Evolutionary conservation across 1,284 basidiomycete genomes (phyloP).

Genomic region (Ganoderma sinense): DNA sequence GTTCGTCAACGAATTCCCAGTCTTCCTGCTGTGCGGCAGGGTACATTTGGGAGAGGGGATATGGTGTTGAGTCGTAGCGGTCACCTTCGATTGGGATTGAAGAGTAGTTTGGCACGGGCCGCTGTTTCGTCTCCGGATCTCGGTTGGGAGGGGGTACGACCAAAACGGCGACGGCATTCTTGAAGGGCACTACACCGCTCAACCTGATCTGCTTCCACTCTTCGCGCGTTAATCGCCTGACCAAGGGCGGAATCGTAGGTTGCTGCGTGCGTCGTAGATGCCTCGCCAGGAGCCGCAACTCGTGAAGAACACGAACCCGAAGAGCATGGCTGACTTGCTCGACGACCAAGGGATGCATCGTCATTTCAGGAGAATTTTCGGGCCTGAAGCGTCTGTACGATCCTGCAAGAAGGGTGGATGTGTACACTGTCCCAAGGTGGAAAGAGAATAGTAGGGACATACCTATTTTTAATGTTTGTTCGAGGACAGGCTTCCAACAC

Average conservation of each 20-base stretch:
- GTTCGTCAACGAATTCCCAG: conserved; percentile 3
- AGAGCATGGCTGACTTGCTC: conserved; percentile 69
- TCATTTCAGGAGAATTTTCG: neutral
- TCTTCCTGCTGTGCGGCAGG: conserved; percentile 34
- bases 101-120: conserved; percentile 51
- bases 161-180: conserved; percentile 66
- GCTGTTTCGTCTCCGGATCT: conserved; percentile 53
- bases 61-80: neutral
- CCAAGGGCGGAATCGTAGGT: conserved; percentile 42
- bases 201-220: conserved; percentile 63
- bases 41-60: conserved; percentile 27
- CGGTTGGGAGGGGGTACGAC: conserved; percentile 75
- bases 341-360: conserved; percentile 48
- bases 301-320: conserved; percentile 76
- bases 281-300: conserved; percentile 65
- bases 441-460: conserved; percentile 21
- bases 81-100: conserved; percentile 45
- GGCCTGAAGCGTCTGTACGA: conserved; percentile 21
- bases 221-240: conserved; percentile 67
- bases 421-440: neutral
- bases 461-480: conserved; percentile 44
- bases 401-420: conserved; percentile 6
- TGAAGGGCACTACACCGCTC: conserved; percentile 55
- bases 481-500: conserved; percentile 62
- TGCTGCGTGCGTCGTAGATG: conserved; percentile 44